Evolutionary conservation across 1,284 basidiomycete species (phyloP).

Genomic region (Sphaerobolus stellatus): DNA sequence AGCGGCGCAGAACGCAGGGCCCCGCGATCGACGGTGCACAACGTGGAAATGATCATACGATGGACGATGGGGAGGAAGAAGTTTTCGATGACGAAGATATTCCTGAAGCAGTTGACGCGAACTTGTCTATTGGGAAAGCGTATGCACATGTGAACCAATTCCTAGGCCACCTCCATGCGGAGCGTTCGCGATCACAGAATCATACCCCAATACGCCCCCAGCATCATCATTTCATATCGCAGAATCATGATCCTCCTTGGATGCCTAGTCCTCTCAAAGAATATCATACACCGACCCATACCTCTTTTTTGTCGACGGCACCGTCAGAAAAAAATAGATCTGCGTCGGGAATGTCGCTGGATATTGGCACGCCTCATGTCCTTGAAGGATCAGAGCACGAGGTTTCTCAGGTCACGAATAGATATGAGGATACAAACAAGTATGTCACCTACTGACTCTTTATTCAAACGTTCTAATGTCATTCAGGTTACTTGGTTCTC

Average conservation of each 20-base stretch:
- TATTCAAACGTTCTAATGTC: not conserved
- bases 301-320: not conserved
- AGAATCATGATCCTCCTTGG: not conserved
- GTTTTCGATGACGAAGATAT: not conserved
- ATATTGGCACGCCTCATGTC: too few species aligned
- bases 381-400: constrained; percentile 1
- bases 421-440: constrained; percentile 12
- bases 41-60: not conserved
- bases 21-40: constrained; percentile 7
- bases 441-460: not conserved
- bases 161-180: constrained; percentile 6
- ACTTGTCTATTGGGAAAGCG: not conserved
- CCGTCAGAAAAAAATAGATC: too few species aligned
- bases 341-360: too few species aligned
- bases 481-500: constrained; percentile 9
- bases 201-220: not conserved
- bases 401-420: constrained; percentile 1
- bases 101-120: not conserved
- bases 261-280: not conserved
- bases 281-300: not conserved
- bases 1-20: constrained; percentile 10
- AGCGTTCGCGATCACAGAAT: not conserved
- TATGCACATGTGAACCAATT: constrained; percentile 13
- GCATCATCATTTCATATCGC: too few species aligned
- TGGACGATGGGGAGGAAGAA: constrained; percentile 12